These are phyloP conservation scores for Penicillium malachiteum DNA, from an alignment of 495 filamentous ascomycete genomes.

Conservation along the genomic window DNA sequence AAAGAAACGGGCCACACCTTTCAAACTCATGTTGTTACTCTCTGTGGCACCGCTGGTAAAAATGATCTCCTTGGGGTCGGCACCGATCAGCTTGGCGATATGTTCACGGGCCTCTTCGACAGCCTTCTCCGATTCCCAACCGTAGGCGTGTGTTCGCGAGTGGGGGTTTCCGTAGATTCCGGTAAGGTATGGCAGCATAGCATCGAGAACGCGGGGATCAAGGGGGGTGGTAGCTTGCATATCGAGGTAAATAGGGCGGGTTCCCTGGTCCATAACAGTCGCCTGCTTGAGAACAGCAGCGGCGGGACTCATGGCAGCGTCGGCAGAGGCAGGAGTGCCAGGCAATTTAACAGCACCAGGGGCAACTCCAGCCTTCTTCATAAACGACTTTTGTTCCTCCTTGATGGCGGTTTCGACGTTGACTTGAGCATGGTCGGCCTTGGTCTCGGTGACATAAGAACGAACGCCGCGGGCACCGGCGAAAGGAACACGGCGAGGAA, in stretches of 20 bases:
- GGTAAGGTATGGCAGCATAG: conserved; percentile 93
- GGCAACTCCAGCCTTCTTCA: conserved; percentile 65
- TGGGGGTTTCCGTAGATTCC: conserved; percentile 97
- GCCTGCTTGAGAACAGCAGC: conserved; percentile 91
- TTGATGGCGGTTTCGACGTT: conserved; percentile 78
- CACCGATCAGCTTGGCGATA: conserved; percentile 84
- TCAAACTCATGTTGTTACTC: conserved; percentile 99
- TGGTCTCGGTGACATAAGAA: conserved; percentile 82
- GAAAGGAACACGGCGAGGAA: conserved; percentile 42
- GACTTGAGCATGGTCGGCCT: conserved; percentile 76
- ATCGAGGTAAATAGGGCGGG: conserved; percentile 93
- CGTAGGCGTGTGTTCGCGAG: conserved; percentile 95
- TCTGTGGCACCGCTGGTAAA: conserved; percentile 98
- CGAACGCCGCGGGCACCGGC: conserved; percentile 40
- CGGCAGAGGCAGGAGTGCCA: conserved; percentile 56
- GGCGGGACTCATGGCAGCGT: conserved; percentile 74
- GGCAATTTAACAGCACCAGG: conserved; percentile 55
- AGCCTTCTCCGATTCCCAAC: conserved; percentile 96
- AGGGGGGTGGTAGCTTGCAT: conserved; percentile 98
- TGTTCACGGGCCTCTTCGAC: conserved; percentile 82
- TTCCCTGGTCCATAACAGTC: conserved; percentile 89
- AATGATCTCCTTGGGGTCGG: conserved; percentile 96
- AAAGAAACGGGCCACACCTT: conserved; percentile 95
- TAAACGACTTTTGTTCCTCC: conserved; percentile 77
- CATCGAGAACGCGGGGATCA: conserved; percentile 90